Conservation (phyloP, 2,329 filamentous ascomycete genomes). For the Ceratocystis papillata region DNA sequence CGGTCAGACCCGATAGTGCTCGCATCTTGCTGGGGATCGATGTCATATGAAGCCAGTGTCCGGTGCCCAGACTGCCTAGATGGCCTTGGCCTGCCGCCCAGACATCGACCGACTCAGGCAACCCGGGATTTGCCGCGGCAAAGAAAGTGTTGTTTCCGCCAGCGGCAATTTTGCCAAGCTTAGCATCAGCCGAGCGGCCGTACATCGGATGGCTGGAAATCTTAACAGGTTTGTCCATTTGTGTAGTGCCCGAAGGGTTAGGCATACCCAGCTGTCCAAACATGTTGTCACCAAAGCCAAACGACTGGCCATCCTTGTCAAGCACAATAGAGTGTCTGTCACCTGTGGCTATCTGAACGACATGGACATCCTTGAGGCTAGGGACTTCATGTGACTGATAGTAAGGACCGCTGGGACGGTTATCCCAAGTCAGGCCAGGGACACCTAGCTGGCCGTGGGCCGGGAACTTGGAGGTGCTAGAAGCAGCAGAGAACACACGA, state of each 20-base stretch:
- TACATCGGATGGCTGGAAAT: conserved; percentile 16
- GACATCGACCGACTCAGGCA: conserved; percentile 55
- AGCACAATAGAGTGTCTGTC: conserved; percentile 76
- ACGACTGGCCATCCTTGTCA: conserved; percentile 65
- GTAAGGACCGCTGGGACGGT: conserved; percentile 63
- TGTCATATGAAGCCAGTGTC: conserved; percentile 82
- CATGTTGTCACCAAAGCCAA: conserved; percentile 83
- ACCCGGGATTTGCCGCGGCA: conserved; percentile 46
- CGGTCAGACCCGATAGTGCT: conserved; percentile 67
- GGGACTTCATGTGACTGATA: conserved; percentile 73
- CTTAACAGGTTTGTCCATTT: conserved; percentile 7
- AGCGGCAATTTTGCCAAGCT: conserved; percentile 50
- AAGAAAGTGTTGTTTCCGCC: conserved; percentile 84
- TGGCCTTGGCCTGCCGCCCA: conserved; percentile 85
- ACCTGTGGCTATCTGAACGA: conserved; percentile 67
- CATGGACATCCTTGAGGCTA: conserved; percentile 59
- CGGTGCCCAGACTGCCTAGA: conserved; percentile 69
- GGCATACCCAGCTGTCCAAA: conserved; percentile 84
- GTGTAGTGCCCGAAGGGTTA: conserved; percentile 49
- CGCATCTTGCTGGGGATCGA: conserved; percentile 69
- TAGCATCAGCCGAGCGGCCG: conserved; percentile 15
- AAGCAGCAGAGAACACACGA: conserved; percentile 78
- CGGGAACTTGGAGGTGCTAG: conserved; percentile 67
- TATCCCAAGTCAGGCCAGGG: conserved; percentile 69
- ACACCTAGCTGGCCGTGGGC: conserved; percentile 78